These are phyloP conservation scores for Fusarium staphyleae DNA, from an alignment of 2,329 filamentous ascomycete genomes.

Conservation along the genomic window DNA sequence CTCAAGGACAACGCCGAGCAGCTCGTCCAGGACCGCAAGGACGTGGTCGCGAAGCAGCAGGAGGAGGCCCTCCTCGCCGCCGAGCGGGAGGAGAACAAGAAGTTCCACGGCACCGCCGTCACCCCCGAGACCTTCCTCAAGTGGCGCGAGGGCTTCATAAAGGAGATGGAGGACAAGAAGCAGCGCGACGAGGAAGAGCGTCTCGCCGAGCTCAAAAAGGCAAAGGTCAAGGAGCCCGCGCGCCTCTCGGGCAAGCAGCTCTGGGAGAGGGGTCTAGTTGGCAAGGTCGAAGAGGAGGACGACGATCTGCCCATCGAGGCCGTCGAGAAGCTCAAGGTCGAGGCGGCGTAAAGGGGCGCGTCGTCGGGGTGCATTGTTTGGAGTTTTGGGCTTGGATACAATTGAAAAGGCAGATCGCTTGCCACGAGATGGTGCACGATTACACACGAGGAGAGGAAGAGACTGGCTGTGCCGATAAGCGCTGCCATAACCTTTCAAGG, in stretches of 20 bases:
- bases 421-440: constrained; percentile 14
- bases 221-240: constrained; percentile 75
- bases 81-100: constrained; percentile 93
- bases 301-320: constrained; percentile 69
- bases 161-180: constrained; percentile 81
- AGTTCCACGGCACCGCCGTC: constrained; percentile 91
- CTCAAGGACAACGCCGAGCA: constrained; percentile 92
- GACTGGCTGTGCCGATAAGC: not conserved
- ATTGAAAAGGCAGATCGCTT: constrained; percentile 20
- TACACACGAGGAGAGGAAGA: constrained; percentile 8
- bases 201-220: constrained; percentile 82
- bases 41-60: constrained; percentile 63
- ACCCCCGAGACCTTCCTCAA: constrained; percentile 84
- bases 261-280: constrained; percentile 77
- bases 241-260: constrained; percentile 77
- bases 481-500: not conserved
- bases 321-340: constrained; percentile 76
- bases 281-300: constrained; percentile 70
- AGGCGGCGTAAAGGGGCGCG: constrained; percentile 48
- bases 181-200: constrained; percentile 76
- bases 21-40: constrained; percentile 76
- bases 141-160: constrained; percentile 80
- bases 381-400: constrained; percentile 38
- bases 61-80: constrained; percentile 64
- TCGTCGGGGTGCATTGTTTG: constrained; percentile 34